phyloP scores from a whole-genome alignment of 345 rosid genomes.

The Aurinia saxatilis region DNA sequence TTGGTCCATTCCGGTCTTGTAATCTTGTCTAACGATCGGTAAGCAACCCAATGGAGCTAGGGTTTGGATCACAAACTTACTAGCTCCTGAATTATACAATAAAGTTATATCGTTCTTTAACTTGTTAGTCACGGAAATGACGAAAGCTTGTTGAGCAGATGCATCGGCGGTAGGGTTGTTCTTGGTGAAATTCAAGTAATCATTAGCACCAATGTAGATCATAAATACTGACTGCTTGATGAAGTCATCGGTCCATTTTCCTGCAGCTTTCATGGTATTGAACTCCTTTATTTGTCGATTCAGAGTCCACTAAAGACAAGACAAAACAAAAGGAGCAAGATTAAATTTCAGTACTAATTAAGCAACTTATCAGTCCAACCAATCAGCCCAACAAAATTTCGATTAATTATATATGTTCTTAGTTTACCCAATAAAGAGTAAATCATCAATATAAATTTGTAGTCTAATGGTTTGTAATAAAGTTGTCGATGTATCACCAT shows the following conservation, averaged over 20 bases:
- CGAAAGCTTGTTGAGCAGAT: conserved; percentile 26
- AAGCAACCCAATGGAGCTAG: conserved; percentile 34
- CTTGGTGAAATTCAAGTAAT: conserved; percentile 26
- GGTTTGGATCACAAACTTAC: conserved; percentile 25
- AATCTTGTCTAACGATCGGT: conserved; percentile 26
- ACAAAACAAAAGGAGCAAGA: no score
- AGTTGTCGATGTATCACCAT: no score
- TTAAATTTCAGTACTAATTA: no score
- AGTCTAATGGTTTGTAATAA: no score
- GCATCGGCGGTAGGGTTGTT: conserved; percentile 19
- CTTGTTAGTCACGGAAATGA: conserved; percentile 19
- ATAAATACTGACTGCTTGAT: conserved; percentile 15
- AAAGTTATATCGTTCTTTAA: conserved; percentile 12
- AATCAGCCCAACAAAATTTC: no score
- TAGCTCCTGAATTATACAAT: conserved; percentile 20
- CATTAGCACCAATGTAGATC: conserved; percentile 30
- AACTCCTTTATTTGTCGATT: conserved; percentile 19
- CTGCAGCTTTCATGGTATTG: conserved; percentile 9
- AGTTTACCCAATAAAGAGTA: no score
- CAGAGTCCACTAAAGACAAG: conserved; percentile 12
- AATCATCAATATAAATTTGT: no score
- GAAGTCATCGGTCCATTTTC: conserved; percentile 18
- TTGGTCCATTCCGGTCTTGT: neutral
- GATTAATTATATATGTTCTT: no score
- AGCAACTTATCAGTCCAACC: no score